Evolutionary conservation across 441 rosid species (phyloP), one percentile per base, ranked within the genome.

Genomic region (Melastoma candidum): DNA sequence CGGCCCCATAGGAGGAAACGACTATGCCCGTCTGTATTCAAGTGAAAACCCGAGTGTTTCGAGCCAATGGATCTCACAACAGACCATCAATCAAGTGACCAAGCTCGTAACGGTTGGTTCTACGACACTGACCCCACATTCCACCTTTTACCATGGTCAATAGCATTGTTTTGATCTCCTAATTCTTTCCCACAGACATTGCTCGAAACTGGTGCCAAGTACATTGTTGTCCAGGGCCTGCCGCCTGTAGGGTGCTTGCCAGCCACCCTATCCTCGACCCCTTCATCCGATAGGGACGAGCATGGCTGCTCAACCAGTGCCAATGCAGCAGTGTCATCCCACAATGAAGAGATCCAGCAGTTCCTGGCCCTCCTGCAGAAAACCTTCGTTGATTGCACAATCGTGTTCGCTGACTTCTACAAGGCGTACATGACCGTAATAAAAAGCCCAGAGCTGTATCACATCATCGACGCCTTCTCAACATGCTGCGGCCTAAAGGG

Each of bases 231-330:
- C 45, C 73, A 74, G 61, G 82, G 82, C 36, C 58, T 80, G 12
- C 78, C 80, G n/a, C 77, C 80, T 2, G 22, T 52, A 22, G 82
- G 85, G 0, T 80, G 85, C 53, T 60, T 70, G 7, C 80, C 85
- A 0, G 11, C 71, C 29, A 51, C 55, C 57, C 22, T 72, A 49
- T 13, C 45, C 17, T 11, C 60, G 46, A 39, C 68, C 10, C 60
- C 63, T 26, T 1, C 39, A 7, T 22, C 45, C 1, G 60, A 63
- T 12, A 65, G 65, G 0, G 80, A 79, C 44, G 56, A 59, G 11
- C 17, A 57, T 46, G 82, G 85, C 17, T 79, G 82, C 36, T 26
- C 64, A 11, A 24, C 70, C 26, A 26, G 26, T 1, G 44, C 44
- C 17, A 80, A 80, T 49, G 32, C 57, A 4, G 14, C 63, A 25